Conservation (phyloP, 176 grass and related monocot genomes). For the Oryza coarctata region DNA sequence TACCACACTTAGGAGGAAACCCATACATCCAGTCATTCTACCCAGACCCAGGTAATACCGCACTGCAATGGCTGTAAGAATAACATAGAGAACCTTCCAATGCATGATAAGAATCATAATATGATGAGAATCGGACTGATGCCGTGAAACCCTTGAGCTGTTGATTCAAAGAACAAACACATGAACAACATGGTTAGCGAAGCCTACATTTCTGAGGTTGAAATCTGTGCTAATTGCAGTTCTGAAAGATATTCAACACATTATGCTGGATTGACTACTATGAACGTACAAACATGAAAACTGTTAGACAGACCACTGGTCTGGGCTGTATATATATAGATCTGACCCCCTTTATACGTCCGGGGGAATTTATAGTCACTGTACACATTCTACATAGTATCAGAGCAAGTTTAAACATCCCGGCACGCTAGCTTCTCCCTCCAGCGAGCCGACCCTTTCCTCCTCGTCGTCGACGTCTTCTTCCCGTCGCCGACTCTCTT, state of each 20-base stretch:
- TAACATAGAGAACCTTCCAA: no score
- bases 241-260: background rate
- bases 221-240: background rate
- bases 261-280: background rate
- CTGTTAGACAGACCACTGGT: no score
- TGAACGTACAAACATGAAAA: background rate
- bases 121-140: background rate
- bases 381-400: no score
- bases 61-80: background rate
- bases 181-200: background rate
- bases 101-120: background rate
- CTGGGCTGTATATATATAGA: no score
- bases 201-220: background rate
- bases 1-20: no score
- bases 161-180: background rate
- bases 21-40: background rate
- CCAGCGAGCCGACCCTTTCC: no score
- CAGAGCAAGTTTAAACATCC: no score
- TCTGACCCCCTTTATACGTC: no score
- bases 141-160: background rate
- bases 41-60: background rate
- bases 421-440: no score
- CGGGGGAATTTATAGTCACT: no score
- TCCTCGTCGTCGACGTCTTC: no score
- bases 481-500: no score